These are phyloP conservation scores for Ophiostoma tasmaniense DNA, from an alignment of 2,329 filamentous ascomycete species.

Conservation along the genomic window DNA sequence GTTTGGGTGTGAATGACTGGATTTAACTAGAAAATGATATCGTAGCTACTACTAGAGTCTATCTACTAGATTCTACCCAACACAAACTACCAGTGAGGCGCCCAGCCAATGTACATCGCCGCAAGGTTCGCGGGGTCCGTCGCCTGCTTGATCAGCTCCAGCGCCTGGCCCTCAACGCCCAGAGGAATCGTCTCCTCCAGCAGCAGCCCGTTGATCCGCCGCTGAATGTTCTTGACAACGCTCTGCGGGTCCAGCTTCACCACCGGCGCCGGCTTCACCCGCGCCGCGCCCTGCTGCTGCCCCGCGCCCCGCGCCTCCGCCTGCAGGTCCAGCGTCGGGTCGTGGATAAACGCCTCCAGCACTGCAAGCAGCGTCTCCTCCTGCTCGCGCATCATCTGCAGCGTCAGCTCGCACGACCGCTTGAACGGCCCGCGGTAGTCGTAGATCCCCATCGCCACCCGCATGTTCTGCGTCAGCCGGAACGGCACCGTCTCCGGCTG, in stretches of 20 bases:
- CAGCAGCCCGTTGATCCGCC: conserved; percentile 77
- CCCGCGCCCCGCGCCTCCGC: conserved; percentile 14
- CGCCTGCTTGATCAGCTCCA: conserved; percentile 83
- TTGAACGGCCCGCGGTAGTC: conserved; percentile 91
- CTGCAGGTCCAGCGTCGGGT: conserved; percentile 89
- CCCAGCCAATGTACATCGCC: conserved; percentile 97
- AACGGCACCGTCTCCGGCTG: conserved; percentile 95
- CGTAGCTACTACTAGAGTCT: too few species aligned
- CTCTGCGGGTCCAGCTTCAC: conserved; percentile 5
- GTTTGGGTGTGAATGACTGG: too few species aligned
- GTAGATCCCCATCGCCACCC: conserved; percentile 91
- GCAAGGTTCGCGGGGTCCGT: conserved; percentile 71
- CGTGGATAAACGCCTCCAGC: conserved; percentile 91
- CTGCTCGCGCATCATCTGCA: conserved; percentile 76
- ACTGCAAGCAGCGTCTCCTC: conserved; percentile 97
- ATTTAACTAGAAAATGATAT: too few species aligned
- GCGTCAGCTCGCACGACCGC: conserved; percentile 79
- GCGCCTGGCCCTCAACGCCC: conserved; percentile 94
- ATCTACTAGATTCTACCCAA: too few species aligned
- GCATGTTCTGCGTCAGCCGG: conserved; percentile 96
- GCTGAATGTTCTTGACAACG: conserved; percentile 80
- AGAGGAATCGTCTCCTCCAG: conserved; percentile 84
- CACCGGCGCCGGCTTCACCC: conserved; percentile 37
- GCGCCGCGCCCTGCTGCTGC: conserved; percentile 29
- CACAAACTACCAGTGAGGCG: conserved; percentile 48